Evolutionary conservation across 495 filamentous ascomycete species (phyloP), one percentile per base, ranked within the genome.

Genomic region (Pyronema domesticum): DNA sequence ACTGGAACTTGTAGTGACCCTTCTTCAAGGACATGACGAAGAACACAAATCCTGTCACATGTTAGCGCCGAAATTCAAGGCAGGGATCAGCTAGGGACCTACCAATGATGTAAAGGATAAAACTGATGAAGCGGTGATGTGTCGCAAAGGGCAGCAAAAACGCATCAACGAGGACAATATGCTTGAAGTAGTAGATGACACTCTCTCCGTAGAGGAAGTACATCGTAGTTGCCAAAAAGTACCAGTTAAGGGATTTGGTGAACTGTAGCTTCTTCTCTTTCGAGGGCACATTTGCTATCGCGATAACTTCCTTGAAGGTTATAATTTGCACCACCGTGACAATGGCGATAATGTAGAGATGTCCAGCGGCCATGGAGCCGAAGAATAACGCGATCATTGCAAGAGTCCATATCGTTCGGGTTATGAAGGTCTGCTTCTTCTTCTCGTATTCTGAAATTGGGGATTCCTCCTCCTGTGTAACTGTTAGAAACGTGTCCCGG

Each of bases 131-230:
- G 36, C 93, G 81, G 68, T 99, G 93, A 69, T 99, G 93, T 6
- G 89, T 95, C 30, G 93, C 89, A 58, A 99, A 81, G 3, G 89
- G 89, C 47, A 93, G 73, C 46, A 99, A 71, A 35, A 96, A 83
- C 65, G 81, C 83, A 69, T 95, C 89, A n/a, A 99, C 85, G 55
- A 96, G 68, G 34, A 99, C 77, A 53, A 99, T 85, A 61, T 96
- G 93, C 73, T 96, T 96, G 71, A 99, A 96, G 69, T 99, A 99
- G 71, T 96, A 99, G 56, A 99, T 91, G 58, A 99, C 89, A 59
- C 86, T 95, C 71, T 99, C 93, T 56, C 93, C 93, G 62, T 99
- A 96, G 34, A 99, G 72, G 60, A 93, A 99, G 72, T 96, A 99
- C 91, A 96, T 96, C 53, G 88, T 91, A 14, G 85, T 83, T n/a